Evolutionary conservation across 164 flowering plant genomes (phyloP), one percentile per base, ranked within the genome.

Genomic region (Stephania japonica): DNA sequence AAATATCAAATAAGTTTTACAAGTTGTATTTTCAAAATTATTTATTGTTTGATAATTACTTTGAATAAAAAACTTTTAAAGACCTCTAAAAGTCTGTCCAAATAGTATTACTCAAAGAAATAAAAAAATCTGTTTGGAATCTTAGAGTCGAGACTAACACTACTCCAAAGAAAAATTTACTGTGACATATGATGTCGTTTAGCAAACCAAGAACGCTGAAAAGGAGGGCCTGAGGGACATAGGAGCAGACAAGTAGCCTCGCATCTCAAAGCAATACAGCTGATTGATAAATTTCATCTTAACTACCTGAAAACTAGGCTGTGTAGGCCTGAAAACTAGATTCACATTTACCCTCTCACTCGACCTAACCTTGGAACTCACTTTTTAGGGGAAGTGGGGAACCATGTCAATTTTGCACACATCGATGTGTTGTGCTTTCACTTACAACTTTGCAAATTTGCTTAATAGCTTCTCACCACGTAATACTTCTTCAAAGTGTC

Each of bases 291-390:
- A 16, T 56, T 56, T 19, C 62, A 3, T 21, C 62, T 56, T 56
- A 56, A 56, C 16, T 56, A 19, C 2, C 62, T 56, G 62, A 56
- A 56, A 56, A 56, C 23, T 56, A 56, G 62, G 62, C 62, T 56
- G 62, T 16, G 62, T 56, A 56, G 62, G 53, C 21, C n/a, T 56
- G 62, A 56, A 56, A 56, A 56, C 62, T 56, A 56, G 62, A 56
- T 21, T 56, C 21, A 16, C 2, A 19, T 56, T 47, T 47, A 7
- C 9, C 16, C 53, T 47, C 10, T 47, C 53, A 8, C 53, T 47
- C 53, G 53, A 47, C 53, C 18, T 3, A 47, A 7, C 53, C 12
- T 47, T 8, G 13, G 53, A 9, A 47, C 62, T 19, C 62, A 18
- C 5, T 5, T 2, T 18, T 56, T 19, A n/a, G n/a, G n/a, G n/a